Evolutionary conservation across 192 early-diverging fungal genomes (phyloP), one percentile per base, ranked within the genome.

Genomic region (Coemansia sp.): DNA sequence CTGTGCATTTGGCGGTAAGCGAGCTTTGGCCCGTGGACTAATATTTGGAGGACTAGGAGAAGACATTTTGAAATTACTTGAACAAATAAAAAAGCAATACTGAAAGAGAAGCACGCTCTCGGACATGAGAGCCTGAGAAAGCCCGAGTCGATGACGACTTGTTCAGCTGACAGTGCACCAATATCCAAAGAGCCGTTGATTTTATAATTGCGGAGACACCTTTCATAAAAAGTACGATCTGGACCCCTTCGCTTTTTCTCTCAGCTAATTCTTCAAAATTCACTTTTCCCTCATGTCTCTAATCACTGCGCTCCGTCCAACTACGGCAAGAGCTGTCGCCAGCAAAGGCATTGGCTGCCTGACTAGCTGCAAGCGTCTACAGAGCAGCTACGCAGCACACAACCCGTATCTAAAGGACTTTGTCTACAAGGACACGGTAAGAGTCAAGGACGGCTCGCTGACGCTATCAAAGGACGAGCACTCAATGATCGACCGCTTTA

Each of bases 401-500:
- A 80, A 80, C 60, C 78, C 78, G 39, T 68, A 80, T 29, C 78
- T 80, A 50, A 75, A 71, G 60, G 69, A 70, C 13, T 71, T 71
- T 56, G 37, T 64, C 45, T 68, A 69, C 69, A 71, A 68, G 38
- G 69, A 74, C 43, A 64, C 53, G 0, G 73, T 80, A 1, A 24
- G 27, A 16, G 78, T 80, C 15, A 67, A 68, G 34, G 62, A 63
- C 69, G 63, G 63, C 18, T 9, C 29, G 32, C 72, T 80, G 18
- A 67, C 62, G 22, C 69, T 89, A 24, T 86, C 76, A 12, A 66
- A 68, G 20, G 73, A 84, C 16, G 86, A 93, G 66, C 83, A 86
- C 47, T 67, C 84, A 11, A 43, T 88, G 49, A 83, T 93, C 15
- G 86, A 85, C 67, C 78, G 81, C 40, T 93, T 96, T 87, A 87